Conservation (phyloP, 805 yeast genomes). For the Yamadazyma phyllophila region DNA sequence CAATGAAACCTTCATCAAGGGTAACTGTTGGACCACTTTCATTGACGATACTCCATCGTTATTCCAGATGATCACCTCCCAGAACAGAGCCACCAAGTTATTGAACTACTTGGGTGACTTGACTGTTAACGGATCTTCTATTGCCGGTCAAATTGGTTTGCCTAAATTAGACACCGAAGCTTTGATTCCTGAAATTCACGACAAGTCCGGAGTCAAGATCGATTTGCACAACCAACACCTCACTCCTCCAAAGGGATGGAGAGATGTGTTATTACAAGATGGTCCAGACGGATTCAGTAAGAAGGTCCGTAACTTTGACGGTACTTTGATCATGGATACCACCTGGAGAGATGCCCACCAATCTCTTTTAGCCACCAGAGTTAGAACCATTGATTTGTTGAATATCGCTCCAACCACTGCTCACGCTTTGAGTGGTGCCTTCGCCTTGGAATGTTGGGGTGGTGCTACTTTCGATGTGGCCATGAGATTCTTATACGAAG, state of each 20-base stretch:
- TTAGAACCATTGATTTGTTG: slow-evolving; percentile 86
- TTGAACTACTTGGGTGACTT: slow-evolving; percentile 89
- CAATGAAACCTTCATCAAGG: slow-evolving; percentile 79
- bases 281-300: slow-evolving; percentile 92
- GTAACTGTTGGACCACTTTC: slow-evolving; percentile 96
- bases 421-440: slow-evolving; percentile 83
- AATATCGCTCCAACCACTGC: slow-evolving; percentile 95
- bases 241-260: slow-evolving; percentile 73
- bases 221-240: slow-evolving; percentile 51
- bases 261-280: slow-evolving; percentile 75
- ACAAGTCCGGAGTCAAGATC: slow-evolving; percentile 57
- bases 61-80: slow-evolving; percentile 91
- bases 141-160: slow-evolving; percentile 90
- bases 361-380: slow-evolving; percentile 94
- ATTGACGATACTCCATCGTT: slow-evolving; percentile 96
- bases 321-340: slow-evolving; percentile 94
- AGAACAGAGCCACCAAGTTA: slow-evolving; percentile 94
- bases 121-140: slow-evolving; percentile 93
- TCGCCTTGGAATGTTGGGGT: slow-evolving; percentile 99
- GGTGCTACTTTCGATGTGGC: slow-evolving; percentile 99
- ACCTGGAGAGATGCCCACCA: slow-evolving; percentile 99
- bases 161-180: slow-evolving; percentile 83
- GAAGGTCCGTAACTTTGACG: slow-evolving; percentile 78
- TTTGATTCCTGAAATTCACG: slow-evolving; percentile 68
- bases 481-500: slow-evolving; percentile 97